Evolutionary conservation across 148 eudicot genomes (phyloP).

Genomic region (Chenopodium quinoa): DNA sequence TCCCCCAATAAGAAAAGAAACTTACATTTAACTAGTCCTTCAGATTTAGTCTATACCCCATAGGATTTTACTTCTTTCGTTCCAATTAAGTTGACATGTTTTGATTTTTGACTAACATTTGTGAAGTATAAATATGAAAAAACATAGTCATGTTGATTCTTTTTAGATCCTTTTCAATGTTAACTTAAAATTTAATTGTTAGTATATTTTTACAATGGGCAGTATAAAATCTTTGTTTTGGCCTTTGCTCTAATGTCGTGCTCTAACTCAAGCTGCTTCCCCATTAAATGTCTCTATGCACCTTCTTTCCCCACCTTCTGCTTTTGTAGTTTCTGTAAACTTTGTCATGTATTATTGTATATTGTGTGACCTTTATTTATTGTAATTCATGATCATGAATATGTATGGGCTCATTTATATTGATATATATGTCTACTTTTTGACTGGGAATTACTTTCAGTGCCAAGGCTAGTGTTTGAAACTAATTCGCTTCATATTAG

Average conservation of each 20-base stretch:
- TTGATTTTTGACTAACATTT: too few relatives aligned
- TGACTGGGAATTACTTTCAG: background rate
- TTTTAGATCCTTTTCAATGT: too few relatives aligned
- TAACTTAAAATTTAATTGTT: too few relatives aligned
- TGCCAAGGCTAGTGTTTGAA: conserved; percentile 2
- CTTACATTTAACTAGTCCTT: too few relatives aligned
- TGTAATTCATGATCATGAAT: conserved; percentile 2
- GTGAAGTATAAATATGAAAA: too few relatives aligned
- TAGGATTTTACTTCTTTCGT: background rate
- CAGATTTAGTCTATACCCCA: background rate
- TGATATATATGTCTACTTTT: background rate
- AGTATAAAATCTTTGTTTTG: background rate
- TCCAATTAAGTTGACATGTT: background rate
- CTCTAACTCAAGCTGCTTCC: background rate
- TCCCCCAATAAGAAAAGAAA: background rate
- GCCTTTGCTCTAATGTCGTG: background rate
- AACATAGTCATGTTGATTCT: too few relatives aligned
- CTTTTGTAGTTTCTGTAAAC: background rate
- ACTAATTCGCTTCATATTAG: conserved; percentile 16
- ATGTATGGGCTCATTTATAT: background rate
- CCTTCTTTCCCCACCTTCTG: background rate
- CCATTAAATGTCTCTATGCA: background rate
- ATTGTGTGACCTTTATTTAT: background rate
- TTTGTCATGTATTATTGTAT: background rate
- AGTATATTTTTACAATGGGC: background rate